These are phyloP conservation scores for Thyridium curvatum DNA, from an alignment of 2,329 filamentous ascomycete genomes.

Conservation along the genomic window DNA sequence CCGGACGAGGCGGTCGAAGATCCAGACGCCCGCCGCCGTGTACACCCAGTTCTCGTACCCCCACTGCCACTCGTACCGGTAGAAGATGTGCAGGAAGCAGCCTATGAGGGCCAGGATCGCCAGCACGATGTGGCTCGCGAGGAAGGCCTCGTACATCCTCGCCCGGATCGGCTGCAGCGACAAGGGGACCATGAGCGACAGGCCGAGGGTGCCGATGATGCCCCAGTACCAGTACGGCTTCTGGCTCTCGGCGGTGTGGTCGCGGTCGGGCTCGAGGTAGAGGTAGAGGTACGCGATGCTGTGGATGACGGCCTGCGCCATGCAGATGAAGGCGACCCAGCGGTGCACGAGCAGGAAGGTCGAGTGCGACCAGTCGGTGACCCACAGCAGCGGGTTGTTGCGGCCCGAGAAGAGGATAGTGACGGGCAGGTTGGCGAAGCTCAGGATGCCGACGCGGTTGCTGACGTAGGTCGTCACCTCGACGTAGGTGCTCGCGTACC, in stretches of 20 bases:
- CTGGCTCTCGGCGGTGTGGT: slow-evolving; percentile 13
- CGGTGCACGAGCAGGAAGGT: slow-evolving; percentile 29
- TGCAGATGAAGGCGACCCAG: slow-evolving; percentile 21
- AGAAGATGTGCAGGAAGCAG: slow-evolving; percentile 29
- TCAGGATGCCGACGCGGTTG: slow-evolving; percentile 28
- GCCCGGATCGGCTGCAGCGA: slow-evolving; percentile 29
- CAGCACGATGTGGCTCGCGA: slow-evolving; percentile 22
- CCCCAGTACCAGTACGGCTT: slow-evolving; percentile 37
- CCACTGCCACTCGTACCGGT: slow-evolving; percentile 18
- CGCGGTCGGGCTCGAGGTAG: slow-evolving; percentile 16
- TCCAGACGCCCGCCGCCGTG: not conserved
- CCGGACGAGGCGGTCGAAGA: not conserved
- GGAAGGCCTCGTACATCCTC: slow-evolving; percentile 31
- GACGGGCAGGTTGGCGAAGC: slow-evolving; percentile 23
- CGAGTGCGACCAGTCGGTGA: slow-evolving; percentile 28
- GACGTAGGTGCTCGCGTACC: slow-evolving; percentile 12
- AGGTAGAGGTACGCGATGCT: slow-evolving; percentile 19
- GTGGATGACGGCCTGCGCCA: slow-evolving; percentile 20
- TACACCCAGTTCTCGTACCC: slow-evolving; percentile 1
- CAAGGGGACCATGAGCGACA: slow-evolving; percentile 20
- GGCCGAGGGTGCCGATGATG: slow-evolving; percentile 27
- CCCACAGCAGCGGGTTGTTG: slow-evolving; percentile 26
- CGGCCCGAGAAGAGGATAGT: slow-evolving; percentile 25
- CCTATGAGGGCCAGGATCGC: slow-evolving; percentile 23
- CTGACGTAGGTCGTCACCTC: slow-evolving; percentile 26